Evolutionary conservation across 495 filamentous ascomycete species (phyloP).

Genomic region (Copromyces sp.): DNA sequence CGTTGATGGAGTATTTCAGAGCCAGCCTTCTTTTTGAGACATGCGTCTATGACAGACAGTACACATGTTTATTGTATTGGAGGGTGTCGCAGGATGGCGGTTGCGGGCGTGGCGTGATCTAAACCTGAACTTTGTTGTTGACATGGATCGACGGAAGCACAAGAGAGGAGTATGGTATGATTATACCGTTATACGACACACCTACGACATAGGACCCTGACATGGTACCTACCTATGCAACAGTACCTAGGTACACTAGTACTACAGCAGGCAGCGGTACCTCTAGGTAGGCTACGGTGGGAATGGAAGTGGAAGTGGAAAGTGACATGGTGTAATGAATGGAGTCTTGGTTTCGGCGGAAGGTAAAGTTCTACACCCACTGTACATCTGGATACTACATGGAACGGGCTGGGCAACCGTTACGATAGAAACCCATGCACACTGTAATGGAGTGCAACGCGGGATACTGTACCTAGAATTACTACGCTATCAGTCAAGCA

Average conservation of each 20-base stretch:
- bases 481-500: not conserved
- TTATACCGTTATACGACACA: not conserved
- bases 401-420: not conserved
- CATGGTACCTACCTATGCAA: not conserved
- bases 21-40: not conserved
- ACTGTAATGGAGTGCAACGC: not conserved
- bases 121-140: not conserved
- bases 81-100: not conserved
- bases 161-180: not conserved
- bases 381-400: not conserved
- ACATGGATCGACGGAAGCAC: not conserved
- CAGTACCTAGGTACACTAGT: too few species aligned
- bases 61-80: not conserved
- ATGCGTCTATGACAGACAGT: too few species aligned
- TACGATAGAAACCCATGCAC: not conserved
- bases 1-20: not conserved
- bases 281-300: not conserved
- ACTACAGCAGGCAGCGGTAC: not conserved
- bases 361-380: not conserved
- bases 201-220: not conserved
- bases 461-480: not conserved
- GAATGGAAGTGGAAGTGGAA: not conserved
- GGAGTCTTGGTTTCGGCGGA: not conserved
- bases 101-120: not conserved
- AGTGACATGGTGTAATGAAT: not conserved